Evolutionary conservation across 257 asterid genomes (phyloP).

Genomic region (Nicotiana benthamiana): DNA sequence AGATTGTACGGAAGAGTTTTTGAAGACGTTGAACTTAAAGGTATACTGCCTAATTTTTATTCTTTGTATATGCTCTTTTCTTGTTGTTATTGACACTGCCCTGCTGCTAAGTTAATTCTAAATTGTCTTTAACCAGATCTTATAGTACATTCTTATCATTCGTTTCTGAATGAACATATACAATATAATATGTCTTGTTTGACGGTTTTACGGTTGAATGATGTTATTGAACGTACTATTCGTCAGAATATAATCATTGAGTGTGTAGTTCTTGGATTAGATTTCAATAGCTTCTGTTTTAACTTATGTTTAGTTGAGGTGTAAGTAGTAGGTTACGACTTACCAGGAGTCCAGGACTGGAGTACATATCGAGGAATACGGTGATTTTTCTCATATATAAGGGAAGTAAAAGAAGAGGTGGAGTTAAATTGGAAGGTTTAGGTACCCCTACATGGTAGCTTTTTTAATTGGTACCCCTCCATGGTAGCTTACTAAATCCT

Average conservation of each 20-base stretch:
- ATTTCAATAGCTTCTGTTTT: not conserved
- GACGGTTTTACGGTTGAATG: not conserved
- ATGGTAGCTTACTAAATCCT: not conserved
- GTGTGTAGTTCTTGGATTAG: not conserved
- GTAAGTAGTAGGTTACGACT: not conserved
- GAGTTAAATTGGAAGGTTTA: not conserved
- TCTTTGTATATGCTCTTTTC: not conserved
- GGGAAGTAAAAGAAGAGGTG: not conserved
- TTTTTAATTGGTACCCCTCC: not conserved
- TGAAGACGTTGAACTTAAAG: constrained; percentile 64
- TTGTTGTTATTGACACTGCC: not conserved
- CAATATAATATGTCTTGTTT: not conserved
- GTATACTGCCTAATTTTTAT: constrained; percentile 26
- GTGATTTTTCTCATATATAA: not conserved
- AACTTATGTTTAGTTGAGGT: not conserved
- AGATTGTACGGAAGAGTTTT: constrained; percentile 87
- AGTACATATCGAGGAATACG: not conserved
- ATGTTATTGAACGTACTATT: not conserved
- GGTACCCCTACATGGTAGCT: not conserved
- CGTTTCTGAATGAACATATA: not conserved
- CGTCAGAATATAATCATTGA: not conserved
- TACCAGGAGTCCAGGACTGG: not conserved
- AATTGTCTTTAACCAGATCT: not conserved
- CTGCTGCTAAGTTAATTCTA: not conserved
- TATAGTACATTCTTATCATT: not conserved